Percentiles rank a stretch among this genome's conserved stretches.
Evolutionary conservation across 495 filamentous ascomycete genomes (phyloP).

Genomic region (Xylaria curta): DNA sequence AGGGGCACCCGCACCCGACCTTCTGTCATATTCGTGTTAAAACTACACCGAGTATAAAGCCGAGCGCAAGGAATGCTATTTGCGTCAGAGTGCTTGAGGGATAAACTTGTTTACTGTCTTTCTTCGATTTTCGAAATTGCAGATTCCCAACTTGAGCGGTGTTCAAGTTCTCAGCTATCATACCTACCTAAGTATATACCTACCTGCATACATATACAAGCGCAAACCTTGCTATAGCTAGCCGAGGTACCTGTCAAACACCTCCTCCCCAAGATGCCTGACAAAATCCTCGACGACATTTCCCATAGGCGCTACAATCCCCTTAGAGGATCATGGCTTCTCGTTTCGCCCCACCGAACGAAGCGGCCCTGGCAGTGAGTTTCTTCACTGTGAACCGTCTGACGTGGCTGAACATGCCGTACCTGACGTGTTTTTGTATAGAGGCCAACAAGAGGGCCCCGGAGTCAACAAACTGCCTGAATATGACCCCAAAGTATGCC

Average conservation of each 20-base stretch:
- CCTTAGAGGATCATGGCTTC: constrained; percentile 83
- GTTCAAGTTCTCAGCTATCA: background rate
- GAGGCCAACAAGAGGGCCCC: constrained; percentile 88
- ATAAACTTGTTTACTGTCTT: background rate
- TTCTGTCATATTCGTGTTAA: constrained; percentile 8
- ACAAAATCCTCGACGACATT: constrained; percentile 89
- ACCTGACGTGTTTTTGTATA: constrained; percentile 43
- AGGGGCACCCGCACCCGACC: constrained; percentile 2
- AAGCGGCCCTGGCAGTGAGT: constrained; percentile 99
- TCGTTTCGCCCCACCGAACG: constrained; percentile 94
- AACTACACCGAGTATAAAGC: constrained; percentile 17
- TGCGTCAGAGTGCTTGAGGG: constrained; percentile 1
- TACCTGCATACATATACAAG: background rate
- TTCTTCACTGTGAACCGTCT: background rate
- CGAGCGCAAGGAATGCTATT: background rate
- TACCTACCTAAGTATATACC: background rate
- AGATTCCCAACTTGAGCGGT: background rate
- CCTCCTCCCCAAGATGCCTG: constrained; percentile 50
- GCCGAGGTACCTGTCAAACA: background rate
- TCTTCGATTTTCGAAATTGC: background rate
- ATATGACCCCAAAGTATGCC: constrained; percentile 74
- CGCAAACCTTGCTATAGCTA: background rate
- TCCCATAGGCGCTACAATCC: constrained; percentile 96
- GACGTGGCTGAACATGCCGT: constrained; percentile 8
- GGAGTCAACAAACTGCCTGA: constrained; percentile 76